Evolutionary conservation across 2,329 filamentous ascomycete genomes (phyloP).

Genomic region (Claviceps sp.): DNA sequence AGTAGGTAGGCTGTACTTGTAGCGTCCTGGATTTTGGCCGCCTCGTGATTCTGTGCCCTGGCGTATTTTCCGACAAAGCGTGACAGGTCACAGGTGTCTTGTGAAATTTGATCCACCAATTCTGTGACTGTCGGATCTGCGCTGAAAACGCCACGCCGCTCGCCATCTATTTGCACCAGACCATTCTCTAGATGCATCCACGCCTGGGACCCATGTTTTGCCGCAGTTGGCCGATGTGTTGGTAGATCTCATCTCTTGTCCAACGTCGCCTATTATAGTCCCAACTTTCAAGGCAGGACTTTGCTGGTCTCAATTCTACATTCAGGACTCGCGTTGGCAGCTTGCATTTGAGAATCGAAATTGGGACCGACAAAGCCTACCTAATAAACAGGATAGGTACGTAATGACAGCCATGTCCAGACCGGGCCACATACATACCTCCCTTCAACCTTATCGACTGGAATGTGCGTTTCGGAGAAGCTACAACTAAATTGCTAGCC

Average conservation of each 20-base stretch:
- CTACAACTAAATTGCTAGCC: not conserved
- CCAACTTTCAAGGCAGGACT: not conserved
- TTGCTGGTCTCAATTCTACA: not conserved
- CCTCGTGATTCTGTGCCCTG: too few relatives aligned
- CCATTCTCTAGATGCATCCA: not conserved
- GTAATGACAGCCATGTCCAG: not conserved
- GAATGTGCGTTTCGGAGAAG: not conserved
- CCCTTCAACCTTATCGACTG: constrained; percentile 9
- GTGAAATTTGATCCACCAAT: not conserved
- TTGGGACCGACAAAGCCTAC: not conserved
- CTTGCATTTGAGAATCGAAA: not conserved
- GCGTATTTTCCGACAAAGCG: too few relatives aligned
- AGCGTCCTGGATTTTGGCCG: not conserved
- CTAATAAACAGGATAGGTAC: not conserved
- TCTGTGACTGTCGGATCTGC: not conserved
- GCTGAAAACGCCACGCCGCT: not conserved
- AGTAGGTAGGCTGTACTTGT: not conserved
- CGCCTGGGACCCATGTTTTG: not conserved
- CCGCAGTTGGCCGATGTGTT: not conserved
- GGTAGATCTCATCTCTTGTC: not conserved
- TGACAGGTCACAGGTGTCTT: not conserved
- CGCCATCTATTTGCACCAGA: not conserved
- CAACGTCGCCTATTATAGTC: not conserved
- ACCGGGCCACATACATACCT: constrained; percentile 2
- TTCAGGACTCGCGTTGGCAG: not conserved